Conservation (phyloP, 768 basidiomycete species). For the Mycena olivaceomarginata region DNA sequence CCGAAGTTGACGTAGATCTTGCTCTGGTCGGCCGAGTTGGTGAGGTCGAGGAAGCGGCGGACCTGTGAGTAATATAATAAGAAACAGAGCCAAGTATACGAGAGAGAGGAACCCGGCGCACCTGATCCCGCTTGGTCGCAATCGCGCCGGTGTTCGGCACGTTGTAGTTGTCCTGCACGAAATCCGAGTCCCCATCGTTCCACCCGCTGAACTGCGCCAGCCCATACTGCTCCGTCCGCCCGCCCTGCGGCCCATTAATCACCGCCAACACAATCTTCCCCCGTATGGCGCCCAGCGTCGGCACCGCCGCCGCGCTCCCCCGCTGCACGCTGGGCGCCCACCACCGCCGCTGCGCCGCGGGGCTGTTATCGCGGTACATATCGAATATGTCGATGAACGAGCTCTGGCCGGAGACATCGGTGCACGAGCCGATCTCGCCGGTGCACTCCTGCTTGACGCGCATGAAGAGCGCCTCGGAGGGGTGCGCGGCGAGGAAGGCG, state of each 20-base stretch:
- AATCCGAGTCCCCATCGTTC: conserved; percentile 39
- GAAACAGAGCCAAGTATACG: neutral
- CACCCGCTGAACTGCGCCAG: conserved; percentile 40
- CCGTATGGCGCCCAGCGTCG: conserved; percentile 30
- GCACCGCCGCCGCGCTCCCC: conserved; percentile 11
- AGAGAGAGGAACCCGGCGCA: neutral
- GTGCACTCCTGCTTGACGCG: conserved; percentile 42
- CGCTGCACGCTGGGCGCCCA: conserved; percentile 30
- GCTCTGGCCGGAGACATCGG: conserved; percentile 36
- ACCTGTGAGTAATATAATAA: conserved; percentile 9
- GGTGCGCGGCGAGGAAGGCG: conserved; percentile 38
- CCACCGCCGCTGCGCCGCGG: conserved; percentile 17
- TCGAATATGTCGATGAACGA: conserved; percentile 39
- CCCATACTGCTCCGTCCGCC: conserved; percentile 33
- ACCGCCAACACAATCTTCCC: conserved; percentile 38
- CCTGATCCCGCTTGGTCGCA: conserved; percentile 43
- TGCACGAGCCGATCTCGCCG: conserved; percentile 37
- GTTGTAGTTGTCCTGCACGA: conserved; percentile 42
- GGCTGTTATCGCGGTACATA: conserved; percentile 33
- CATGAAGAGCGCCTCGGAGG: conserved; percentile 35
- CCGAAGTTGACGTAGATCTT: conserved; percentile 41
- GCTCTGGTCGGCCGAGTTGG: conserved; percentile 32
- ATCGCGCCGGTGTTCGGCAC: conserved; percentile 35
- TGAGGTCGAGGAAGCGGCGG: conserved; percentile 42
- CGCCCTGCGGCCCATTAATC: conserved; percentile 25